Evolutionary conservation across 345 rosid species (phyloP), one percentile per base, ranked within the genome.

Genomic region (Stellera chamaejasme): DNA sequence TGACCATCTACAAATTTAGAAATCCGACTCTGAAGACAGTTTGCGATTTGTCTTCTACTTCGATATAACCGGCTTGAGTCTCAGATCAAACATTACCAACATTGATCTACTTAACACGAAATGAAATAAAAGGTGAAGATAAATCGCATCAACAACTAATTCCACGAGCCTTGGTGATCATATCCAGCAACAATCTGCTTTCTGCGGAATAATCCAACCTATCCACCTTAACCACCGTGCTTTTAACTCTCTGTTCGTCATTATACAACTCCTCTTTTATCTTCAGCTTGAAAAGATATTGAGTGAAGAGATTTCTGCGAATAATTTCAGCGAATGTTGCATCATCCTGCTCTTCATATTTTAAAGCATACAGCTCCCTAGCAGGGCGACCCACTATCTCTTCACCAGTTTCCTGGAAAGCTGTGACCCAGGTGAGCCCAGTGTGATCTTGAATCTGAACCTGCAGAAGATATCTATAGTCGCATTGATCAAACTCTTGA

Each of bases 371-470:
- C 66, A 87, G 59, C 75, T 87, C 83, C 75, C 85, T 85, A 16
- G 91, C 87, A 0, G 86, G 65, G 66, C 73, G 77, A 28, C 94
- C 87, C 76, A 85, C 48, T 69, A 90, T 77, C 71, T 90, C 91
- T 71, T 90, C 96, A 23, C 89, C 89, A 0, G 91, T 56, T 65
- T 90, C 96, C 76, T 87, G 96, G 67, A 90, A 90, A 59, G 94
- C 94, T 6, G 96, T 84, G 53, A 82, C 84, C 97, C 94, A 85
- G 53, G 80, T 77, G 66, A 83, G 16, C 45, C 94, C 96, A 0
- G 84, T 85, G 60, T 85, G 89, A 69, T 90, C 96, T 74, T 91
- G 95, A 71, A 87, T 77, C 79, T 91, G 98, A 50, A 71, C 82
- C 74, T 85, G 96, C 48, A 91, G 91, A 62, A 91, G 92, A 70